Percentiles rank a stretch among this genome's conserved stretches.
Evolutionary conservation across 345 rosid species (phyloP).

Genomic region (Brassica cretica): DNA sequence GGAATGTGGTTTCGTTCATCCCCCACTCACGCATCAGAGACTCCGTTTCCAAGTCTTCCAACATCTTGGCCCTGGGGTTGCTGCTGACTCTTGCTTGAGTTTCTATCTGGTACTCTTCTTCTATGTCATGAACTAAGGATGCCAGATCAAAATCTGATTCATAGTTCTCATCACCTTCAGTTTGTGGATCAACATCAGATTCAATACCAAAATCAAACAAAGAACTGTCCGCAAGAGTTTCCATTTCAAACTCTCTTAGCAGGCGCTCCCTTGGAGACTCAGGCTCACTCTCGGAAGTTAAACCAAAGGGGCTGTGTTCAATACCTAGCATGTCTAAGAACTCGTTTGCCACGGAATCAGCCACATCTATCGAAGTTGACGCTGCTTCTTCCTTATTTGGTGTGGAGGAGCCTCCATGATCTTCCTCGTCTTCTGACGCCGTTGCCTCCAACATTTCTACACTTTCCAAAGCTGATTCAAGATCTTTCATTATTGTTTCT

Average conservation of each 20-base stretch:
- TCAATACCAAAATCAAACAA: slow-evolving; percentile 53
- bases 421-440: slow-evolving; percentile 57
- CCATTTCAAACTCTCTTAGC: slow-evolving; percentile 85
- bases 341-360: slow-evolving; percentile 72
- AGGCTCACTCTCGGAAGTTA: slow-evolving; percentile 78
- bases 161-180: slow-evolving; percentile 44
- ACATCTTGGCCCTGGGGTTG: slow-evolving; percentile 57
- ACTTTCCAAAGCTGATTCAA: slow-evolving; percentile 68
- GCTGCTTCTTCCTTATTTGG: slow-evolving; percentile 45
- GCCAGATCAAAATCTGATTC: slow-evolving; percentile 46
- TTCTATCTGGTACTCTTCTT: slow-evolving; percentile 57
- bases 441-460: slow-evolving; percentile 62
- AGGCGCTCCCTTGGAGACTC: slow-evolving; percentile 95
- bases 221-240: slow-evolving; percentile 60
- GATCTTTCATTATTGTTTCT: slow-evolving; percentile 70
- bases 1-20: slow-evolving; percentile 71
- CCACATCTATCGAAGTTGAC: slow-evolving; percentile 55
- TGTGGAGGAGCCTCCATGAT: slow-evolving; percentile 32
- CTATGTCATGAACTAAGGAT: slow-evolving; percentile 55
- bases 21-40: slow-evolving; percentile 94
- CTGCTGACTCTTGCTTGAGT: slow-evolving; percentile 43
- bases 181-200: slow-evolving; percentile 46
- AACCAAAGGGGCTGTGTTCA: slow-evolving; percentile 69
- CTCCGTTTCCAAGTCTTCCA: slow-evolving; percentile 85
- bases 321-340: slow-evolving; percentile 83